Evolutionary conservation across 768 basidiomycete species (phyloP).

Genomic region (Chalciporus piperatus): DNA sequence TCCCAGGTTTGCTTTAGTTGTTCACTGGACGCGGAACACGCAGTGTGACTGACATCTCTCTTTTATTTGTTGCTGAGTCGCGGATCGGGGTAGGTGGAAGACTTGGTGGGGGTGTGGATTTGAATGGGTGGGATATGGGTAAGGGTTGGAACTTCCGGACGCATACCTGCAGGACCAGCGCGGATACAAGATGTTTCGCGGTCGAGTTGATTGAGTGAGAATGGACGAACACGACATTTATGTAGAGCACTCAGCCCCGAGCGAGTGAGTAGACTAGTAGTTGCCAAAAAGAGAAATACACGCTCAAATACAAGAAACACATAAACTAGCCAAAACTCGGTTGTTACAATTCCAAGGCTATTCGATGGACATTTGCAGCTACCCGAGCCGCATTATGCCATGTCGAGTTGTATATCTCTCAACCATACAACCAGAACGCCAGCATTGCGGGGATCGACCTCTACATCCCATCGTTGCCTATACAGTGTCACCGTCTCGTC

Average conservation of each 20-base stretch:
- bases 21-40: background rate
- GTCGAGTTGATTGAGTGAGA: conserved; percentile 4
- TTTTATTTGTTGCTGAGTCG: conserved; percentile 54
- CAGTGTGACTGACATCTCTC: conserved; percentile 46
- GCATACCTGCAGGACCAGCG: conserved; percentile 14
- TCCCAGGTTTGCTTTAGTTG: conserved; percentile 1
- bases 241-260: background rate
- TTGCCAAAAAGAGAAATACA: no score
- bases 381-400: background rate
- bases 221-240: conserved; percentile 4
- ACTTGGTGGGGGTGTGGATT: conserved; percentile 62
- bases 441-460: conserved; percentile 71
- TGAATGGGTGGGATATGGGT: conserved; percentile 48
- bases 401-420: background rate
- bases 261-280: no score
- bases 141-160: conserved; percentile 31
- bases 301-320: no score
- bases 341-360: no score
- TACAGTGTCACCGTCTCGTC: conserved; percentile 49
- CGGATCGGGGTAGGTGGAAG: conserved; percentile 55
- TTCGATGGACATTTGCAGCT: no score
- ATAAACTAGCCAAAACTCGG: no score
- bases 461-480: conserved; percentile 64
- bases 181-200: conserved; percentile 5
- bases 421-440: conserved; percentile 75